Percentiles rank a stretch among this genome's conserved stretches.
Evolutionary conservation across 257 asterid species (phyloP).

Genomic region (Plectranthus barbatus): DNA sequence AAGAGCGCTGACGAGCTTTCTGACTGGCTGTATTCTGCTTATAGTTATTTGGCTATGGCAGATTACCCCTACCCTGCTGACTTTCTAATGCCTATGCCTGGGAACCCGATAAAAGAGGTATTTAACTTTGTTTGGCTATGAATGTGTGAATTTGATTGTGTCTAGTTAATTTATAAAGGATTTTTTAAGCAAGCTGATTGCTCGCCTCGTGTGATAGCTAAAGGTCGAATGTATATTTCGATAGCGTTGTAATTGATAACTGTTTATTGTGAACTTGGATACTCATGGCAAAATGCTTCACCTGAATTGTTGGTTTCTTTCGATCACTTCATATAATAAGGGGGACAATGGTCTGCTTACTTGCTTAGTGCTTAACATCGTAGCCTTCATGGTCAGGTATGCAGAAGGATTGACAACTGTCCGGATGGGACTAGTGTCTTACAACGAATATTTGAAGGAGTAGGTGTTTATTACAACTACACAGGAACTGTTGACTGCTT

Average conservation of each 20-base stretch:
- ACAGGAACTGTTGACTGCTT: conserved; percentile 69
- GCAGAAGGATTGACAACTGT: conserved; percentile 60
- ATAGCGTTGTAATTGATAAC: too few relatives aligned
- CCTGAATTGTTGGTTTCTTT: too few relatives aligned
- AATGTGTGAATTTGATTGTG: conserved; percentile 2
- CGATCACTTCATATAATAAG: too few relatives aligned
- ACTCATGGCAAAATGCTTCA: neutral
- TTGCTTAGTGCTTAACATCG: conserved; percentile 2
- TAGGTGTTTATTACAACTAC: conserved; percentile 72
- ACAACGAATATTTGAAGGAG: conserved; percentile 65
- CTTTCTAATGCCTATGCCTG: conserved; percentile 94
- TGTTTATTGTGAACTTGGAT: neutral
- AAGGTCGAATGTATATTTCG: neutral
- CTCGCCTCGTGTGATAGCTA: neutral
- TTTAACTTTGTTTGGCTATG: neutral
- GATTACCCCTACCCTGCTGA: conserved; percentile 84
- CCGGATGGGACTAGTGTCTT: conserved; percentile 54
- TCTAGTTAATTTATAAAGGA: neutral
- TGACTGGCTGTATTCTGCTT: conserved; percentile 69
- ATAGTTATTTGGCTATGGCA: conserved; percentile 87
- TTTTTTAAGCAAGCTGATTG: neutral
- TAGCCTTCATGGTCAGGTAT: conserved; percentile 43
- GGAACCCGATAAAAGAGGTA: conserved; percentile 89
- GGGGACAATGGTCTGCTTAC: too few relatives aligned
- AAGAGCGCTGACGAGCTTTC: conserved; percentile 57